Conservation (phyloP, 78 protist genomes). For the Acrasis kona region DNA sequence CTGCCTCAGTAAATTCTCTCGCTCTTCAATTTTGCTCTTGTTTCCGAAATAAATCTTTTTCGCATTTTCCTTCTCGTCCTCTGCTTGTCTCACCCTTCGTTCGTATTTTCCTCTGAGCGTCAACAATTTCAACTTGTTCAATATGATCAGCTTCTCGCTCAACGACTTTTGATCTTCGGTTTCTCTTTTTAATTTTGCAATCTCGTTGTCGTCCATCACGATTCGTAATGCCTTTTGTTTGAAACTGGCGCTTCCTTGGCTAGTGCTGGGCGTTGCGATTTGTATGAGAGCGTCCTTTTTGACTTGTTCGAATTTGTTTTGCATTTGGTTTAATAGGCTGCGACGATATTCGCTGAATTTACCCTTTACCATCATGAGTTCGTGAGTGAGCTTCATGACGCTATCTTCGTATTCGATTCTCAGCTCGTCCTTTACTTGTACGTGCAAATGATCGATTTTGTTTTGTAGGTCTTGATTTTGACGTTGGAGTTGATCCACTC, state of each 20-base stretch:
- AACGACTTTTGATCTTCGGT: conserved; percentile 19
- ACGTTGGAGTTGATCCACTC: background rate
- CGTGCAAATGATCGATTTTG: background rate
- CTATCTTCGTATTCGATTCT: conserved; percentile 1
- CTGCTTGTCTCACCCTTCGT: background rate
- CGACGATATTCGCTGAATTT: background rate
- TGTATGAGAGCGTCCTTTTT: conserved; percentile 7
- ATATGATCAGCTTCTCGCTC: too few relatives aligned
- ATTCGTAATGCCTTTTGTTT: conserved; percentile 13
- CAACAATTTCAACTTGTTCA: background rate
- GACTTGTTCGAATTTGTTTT: conserved; percentile 4
- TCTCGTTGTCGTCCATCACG: conserved; percentile 4
- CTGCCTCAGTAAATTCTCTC: background rate
- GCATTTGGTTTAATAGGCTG: conserved; percentile 10
- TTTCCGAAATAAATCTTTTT: background rate
- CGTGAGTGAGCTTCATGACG: background rate
- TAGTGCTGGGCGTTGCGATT: too few relatives aligned
- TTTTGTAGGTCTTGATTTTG: background rate
- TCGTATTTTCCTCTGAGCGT: too few relatives aligned
- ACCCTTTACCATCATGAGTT: background rate
- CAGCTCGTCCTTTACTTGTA: background rate
- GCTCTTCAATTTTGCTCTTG: background rate
- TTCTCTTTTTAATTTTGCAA: background rate
- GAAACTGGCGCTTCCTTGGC: conserved; percentile 5
- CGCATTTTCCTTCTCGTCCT: background rate